phyloP scores from a whole-genome alignment of 371 early-diverging fungal genomes.

The Mucor racemosus region DNA sequence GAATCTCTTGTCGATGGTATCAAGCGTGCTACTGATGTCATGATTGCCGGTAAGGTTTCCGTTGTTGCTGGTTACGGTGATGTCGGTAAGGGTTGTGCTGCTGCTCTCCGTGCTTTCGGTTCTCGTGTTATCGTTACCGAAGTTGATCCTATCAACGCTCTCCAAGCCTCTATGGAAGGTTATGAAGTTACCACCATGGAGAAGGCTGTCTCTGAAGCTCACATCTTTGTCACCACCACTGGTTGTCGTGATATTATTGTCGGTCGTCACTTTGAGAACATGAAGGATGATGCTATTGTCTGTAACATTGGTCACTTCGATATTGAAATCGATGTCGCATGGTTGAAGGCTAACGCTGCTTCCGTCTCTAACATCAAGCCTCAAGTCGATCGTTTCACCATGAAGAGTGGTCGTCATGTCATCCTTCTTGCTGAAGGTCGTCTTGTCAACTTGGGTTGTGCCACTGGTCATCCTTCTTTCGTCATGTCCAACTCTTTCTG shows the following conservation, averaged over 20 bases:
- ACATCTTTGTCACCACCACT: conserved; percentile 99
- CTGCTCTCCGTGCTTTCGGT: conserved; percentile 98
- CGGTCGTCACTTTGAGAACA: conserved; percentile 86
- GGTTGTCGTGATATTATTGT: conserved; percentile 98
- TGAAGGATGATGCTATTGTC: conserved; percentile 99
- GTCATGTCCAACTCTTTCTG: conserved; percentile 99
- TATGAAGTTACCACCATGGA: conserved; percentile 99
- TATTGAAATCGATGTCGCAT: conserved; percentile 98
- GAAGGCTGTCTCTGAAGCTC: conserved; percentile 87
- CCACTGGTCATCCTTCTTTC: conserved; percentile 98
- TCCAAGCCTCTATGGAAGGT: conserved; percentile 99
- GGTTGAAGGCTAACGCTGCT: conserved; percentile 96
- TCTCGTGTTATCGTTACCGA: conserved; percentile 98
- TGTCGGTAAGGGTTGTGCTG: conserved; percentile 99
- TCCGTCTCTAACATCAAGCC: conserved; percentile 95
- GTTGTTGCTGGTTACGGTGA: conserved; percentile 99
- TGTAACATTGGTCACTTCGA: conserved; percentile 99
- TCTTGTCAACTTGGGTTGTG: conserved; percentile 99
- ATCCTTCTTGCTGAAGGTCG: conserved; percentile 98
- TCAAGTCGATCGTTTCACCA: conserved; percentile 97
- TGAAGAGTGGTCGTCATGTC: conserved; percentile 93
- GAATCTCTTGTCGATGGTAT: conserved; percentile 99
- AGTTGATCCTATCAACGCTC: conserved; percentile 99
- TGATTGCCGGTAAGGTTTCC: conserved; percentile 99
- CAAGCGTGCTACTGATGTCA: conserved; percentile 99